Evolutionary conservation across 2,329 filamentous ascomycete species (phyloP), one percentile per base, ranked within the genome.

Genomic region (Verticillium longisporum): DNA sequence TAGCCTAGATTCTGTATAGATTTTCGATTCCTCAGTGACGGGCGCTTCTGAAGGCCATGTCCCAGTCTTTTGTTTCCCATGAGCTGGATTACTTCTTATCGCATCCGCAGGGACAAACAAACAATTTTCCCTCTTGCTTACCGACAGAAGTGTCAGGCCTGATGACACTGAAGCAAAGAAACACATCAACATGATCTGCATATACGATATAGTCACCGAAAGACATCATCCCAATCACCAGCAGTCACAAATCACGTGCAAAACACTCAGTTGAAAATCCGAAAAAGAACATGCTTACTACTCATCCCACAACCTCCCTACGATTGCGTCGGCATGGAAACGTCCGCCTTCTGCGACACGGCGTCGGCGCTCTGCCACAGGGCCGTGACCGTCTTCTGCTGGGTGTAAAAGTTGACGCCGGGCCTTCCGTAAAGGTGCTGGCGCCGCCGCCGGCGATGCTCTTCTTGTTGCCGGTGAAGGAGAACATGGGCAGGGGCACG

Each of bases 321-420:
- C 54, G 68, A 74, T 41, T 78, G 76, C 31, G 80, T 84, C 21
- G 94, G 94, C 94, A 98, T 98, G 64, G 90, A 84, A 11, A 96
- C 92, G 69, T 88, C 86, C 15, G 93, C 93, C 83, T 93, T 94
- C 67, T 88, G 90, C 60, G 87, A 88, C 57, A 95, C 84, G 1
- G 92, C 93, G 78, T 97, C 93, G 70, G 93, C 87, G 63, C 84
- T 87, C 71, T 87, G 86, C 95, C 95, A 99, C 73, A 96, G 78
- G 67, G 91, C 89, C 59, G 95, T 99, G 57, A 99, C 95, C 2
- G 95, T 99, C 90, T 99, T 98, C 72, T 90, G 85, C 79, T 98
- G 95, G 2, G 95, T 99, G 77, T 96, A 98, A 74, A 99, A 99
- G 72, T 90, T 88, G 73, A 99, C 77, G 31, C 94, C 95, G 0